Evolutionary conservation across 2,329 filamentous ascomycete genomes (phyloP).

Genomic region (Gliomastix tumulicola): DNA sequence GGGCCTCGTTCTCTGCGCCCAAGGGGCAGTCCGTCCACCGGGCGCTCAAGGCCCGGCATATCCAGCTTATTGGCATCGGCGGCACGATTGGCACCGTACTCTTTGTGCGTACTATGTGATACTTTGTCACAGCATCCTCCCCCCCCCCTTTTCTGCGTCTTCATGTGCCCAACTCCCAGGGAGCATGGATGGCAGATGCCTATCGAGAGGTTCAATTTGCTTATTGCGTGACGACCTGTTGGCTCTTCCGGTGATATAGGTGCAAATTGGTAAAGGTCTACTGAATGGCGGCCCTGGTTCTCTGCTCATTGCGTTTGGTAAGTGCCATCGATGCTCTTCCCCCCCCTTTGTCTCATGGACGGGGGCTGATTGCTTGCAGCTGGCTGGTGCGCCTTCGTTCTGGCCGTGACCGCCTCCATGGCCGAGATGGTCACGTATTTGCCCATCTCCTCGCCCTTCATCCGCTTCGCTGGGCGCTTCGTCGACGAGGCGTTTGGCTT

Average conservation of each 20-base stretch:
- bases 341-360: not conserved
- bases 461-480: conserved; percentile 68
- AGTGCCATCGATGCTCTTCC: not conserved
- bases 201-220: no score
- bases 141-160: no score
- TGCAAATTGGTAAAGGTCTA: conserved; percentile 50
- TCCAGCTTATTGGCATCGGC: conserved; percentile 56
- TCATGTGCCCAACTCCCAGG: no score
- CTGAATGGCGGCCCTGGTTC: conserved; percentile 52
- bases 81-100: conserved; percentile 58
- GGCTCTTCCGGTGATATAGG: no score
- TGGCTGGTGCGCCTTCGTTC: conserved; percentile 54
- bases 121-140: not conserved
- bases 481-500: conserved; percentile 72
- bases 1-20: no score
- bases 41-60: conserved; percentile 47
- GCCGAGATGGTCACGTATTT: conserved; percentile 74
- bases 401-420: conserved; percentile 54
- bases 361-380: conserved; percentile 15
- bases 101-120: conserved; percentile 33
- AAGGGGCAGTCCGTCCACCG: conserved; percentile 32
- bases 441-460: conserved; percentile 72
- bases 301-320: conserved; percentile 47
- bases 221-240: no score
- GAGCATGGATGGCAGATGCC: no score